These are phyloP conservation scores for Elaeis guineensis DNA, from an alignment of 176 grass and related monocot genomes.

Conservation along the genomic window DNA sequence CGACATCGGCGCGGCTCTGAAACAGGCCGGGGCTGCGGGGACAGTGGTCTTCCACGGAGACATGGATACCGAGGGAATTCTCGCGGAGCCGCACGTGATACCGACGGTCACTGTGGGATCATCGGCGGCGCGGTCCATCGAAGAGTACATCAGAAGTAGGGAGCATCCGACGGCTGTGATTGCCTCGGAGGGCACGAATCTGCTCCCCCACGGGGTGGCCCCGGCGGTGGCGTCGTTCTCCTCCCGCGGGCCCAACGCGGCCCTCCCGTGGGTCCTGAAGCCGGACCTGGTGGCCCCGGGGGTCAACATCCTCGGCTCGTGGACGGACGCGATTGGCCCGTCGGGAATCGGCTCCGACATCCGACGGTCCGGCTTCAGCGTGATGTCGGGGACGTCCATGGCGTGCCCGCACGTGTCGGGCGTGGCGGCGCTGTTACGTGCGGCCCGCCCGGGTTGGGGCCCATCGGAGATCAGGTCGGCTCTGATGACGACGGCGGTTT, in stretches of 20 bases:
- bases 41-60: conserved; percentile 74
- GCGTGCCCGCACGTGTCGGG: conserved; percentile 92
- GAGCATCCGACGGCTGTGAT: conserved; percentile 49
- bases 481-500: conserved; percentile 73
- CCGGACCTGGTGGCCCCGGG: conserved; percentile 84
- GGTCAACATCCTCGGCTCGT: conserved; percentile 91
- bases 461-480: conserved; percentile 69
- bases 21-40: conserved; percentile 55
- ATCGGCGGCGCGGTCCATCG: conserved; percentile 38
- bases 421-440: conserved; percentile 71
- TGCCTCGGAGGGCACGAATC: conserved; percentile 50
- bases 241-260: conserved; percentile 72
- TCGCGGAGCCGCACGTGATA: conserved; percentile 80
- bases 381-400: conserved; percentile 94
- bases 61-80: conserved; percentile 63
- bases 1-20: conserved; percentile 76
- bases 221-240: conserved; percentile 90
- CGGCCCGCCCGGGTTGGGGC: conserved; percentile 68
- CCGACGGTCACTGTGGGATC: conserved; percentile 65
- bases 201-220: conserved; percentile 38
- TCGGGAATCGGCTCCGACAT: conserved; percentile 50
- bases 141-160: conserved; percentile 36
- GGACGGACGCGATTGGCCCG: conserved; percentile 67
- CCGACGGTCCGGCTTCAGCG: conserved; percentile 80
- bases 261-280: conserved; percentile 72